Evolutionary conservation across 768 basidiomycete species (phyloP).

Genomic region (Pleurotus platypus): DNA sequence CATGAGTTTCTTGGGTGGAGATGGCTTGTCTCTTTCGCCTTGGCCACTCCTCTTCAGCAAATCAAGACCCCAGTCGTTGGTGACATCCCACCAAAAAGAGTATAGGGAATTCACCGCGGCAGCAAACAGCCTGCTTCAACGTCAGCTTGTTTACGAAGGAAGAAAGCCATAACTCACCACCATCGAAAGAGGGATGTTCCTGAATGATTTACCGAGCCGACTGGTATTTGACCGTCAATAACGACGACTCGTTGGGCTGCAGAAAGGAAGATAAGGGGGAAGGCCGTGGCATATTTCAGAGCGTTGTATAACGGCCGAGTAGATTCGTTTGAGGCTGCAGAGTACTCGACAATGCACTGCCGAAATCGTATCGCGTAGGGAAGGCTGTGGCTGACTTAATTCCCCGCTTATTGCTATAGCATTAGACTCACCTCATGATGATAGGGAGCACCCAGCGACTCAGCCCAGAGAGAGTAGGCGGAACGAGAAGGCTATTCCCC

Average conservation of each 20-base stretch:
- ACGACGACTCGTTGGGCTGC: constrained; percentile 80
- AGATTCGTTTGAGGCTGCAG: constrained; percentile 54
- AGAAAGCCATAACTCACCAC: constrained; percentile 51
- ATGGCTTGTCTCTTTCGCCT: constrained; percentile 18
- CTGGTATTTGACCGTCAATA: constrained; percentile 49
- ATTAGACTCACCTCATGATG: constrained; percentile 73
- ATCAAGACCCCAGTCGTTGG: constrained; percentile 94
- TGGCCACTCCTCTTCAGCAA: constrained; percentile 34
- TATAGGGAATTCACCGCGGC: constrained; percentile 88
- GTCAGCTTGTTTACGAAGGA: neutral
- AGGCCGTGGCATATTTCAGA: constrained; percentile 92
- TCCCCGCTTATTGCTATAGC: neutral
- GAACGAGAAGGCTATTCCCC: constrained; percentile 67
- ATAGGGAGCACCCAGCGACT: constrained; percentile 74
- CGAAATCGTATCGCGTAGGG: constrained; percentile 90
- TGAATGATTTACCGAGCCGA: constrained; percentile 32
- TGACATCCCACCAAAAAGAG: constrained; percentile 99
- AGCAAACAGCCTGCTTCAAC: constrained; percentile 63
- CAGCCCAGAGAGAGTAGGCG: constrained; percentile 61
- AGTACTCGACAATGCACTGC: constrained; percentile 91
- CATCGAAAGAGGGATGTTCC: constrained; percentile 77
- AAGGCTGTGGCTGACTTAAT: constrained; percentile 41
- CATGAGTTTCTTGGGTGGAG: constrained; percentile 39
- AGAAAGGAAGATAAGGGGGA: constrained; percentile 93
- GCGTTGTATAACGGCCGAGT: constrained; percentile 85